A percentile compares a stretch with the other conserved stretches of the same genome.
Evolutionary conservation across 106 monocot species (phyloP).

Genomic region (Apostasia shenzhenica): DNA sequence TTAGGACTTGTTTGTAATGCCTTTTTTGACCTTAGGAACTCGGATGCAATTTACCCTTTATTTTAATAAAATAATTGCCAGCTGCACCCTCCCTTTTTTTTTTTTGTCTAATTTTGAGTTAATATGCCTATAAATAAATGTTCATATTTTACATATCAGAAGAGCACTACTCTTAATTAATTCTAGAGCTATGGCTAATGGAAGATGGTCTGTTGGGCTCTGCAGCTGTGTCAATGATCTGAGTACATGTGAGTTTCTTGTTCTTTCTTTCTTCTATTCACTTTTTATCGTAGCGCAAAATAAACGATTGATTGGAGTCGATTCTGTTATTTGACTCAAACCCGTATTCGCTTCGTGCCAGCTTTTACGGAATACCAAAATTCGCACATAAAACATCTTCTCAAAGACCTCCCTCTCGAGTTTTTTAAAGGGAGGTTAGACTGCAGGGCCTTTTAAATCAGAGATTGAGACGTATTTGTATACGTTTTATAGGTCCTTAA

Average conservation of each 20-base stretch:
- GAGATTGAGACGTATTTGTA: neutral
- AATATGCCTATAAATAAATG: no score
- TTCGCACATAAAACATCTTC: neutral
- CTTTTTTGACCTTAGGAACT: no score
- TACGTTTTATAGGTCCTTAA: neutral
- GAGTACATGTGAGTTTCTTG: neutral
- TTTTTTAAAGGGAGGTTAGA: no score
- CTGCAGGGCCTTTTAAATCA: no score
- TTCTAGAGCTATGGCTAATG: neutral
- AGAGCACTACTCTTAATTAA: no score
- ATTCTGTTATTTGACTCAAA: neutral
- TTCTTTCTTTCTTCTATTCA: neutral
- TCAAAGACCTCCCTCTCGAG: neutral
- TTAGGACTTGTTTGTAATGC: no score
- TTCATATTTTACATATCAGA: no score
- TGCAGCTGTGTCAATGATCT: neutral
- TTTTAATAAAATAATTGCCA: no score
- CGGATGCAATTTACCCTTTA: no score
- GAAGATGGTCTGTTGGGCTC: neutral
- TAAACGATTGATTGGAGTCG: neutral
- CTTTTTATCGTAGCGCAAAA: neutral
- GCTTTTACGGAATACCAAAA: neutral
- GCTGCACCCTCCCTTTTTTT: no score
- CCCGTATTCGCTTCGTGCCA: neutral
- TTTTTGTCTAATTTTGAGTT: no score